A percentile compares a stretch with the other conserved stretches of the same genome.
These are phyloP conservation scores for Talaromyces funiculosus DNA, from an alignment of 2,329 filamentous ascomycete species.

Conservation along the genomic window DNA sequence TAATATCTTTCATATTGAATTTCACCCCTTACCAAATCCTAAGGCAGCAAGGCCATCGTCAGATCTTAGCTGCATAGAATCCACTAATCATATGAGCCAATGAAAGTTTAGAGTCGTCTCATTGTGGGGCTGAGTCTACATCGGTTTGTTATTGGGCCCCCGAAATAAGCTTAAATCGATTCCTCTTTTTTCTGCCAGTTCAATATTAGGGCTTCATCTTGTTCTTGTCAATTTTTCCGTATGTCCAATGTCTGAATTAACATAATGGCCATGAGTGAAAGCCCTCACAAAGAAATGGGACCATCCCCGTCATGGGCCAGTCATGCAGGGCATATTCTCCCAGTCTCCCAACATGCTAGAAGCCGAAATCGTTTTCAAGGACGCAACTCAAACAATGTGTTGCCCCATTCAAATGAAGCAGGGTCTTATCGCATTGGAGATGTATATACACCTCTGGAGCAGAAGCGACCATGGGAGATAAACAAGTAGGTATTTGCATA, in stretches of 20 bases:
- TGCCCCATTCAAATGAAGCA: conserved; percentile 3
- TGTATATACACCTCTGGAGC: background rate
- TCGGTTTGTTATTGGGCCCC: background rate
- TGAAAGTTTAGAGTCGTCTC: background rate
- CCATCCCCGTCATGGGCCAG: background rate
- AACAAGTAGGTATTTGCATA: background rate
- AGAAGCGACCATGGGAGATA: background rate
- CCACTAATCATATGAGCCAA: background rate
- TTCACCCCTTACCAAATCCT: too few relatives aligned
- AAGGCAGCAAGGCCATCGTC: background rate
- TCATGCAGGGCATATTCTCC: background rate
- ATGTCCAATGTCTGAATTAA: background rate
- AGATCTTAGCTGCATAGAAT: background rate
- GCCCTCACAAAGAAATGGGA: background rate
- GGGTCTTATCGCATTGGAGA: background rate
- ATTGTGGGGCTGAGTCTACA: background rate
- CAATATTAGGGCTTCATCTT: background rate
- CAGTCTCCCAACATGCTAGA: background rate
- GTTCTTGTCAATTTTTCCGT: background rate
- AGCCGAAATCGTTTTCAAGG: background rate
- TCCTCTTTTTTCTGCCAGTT: too few relatives aligned
- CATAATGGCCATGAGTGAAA: background rate
- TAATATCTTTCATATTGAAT: too few relatives aligned
- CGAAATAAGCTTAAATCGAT: background rate
- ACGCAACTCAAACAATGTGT: background rate